Evolutionary conservation across 768 basidiomycete species (phyloP).

Genomic region (Suillus variegatus): DNA sequence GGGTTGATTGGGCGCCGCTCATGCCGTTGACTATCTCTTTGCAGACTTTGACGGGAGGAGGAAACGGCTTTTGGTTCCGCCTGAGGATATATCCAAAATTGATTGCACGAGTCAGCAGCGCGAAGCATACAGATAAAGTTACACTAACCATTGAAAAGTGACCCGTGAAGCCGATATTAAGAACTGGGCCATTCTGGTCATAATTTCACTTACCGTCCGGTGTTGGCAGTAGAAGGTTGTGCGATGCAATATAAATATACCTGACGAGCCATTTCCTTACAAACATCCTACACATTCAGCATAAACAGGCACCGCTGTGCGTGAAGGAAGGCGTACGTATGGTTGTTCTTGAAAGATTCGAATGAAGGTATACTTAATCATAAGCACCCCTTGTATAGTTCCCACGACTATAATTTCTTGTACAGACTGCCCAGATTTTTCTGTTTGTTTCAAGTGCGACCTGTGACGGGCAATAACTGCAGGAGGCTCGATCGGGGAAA

Average conservation of each 20-base stretch:
- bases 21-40: constrained; percentile 99
- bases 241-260: neutral
- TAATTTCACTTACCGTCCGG: constrained; percentile 69
- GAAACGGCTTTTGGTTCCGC: constrained; percentile 95
- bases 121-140: neutral
- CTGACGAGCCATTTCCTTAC: constrained; percentile 82
- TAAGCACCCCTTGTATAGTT: too few species aligned
- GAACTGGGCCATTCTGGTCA: constrained; percentile 7
- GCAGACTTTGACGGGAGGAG: constrained; percentile 97
- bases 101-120: constrained; percentile 48
- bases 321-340: constrained; percentile 68
- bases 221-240: constrained; percentile 82
- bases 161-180: constrained; percentile 38
- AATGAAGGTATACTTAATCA: too few species aligned
- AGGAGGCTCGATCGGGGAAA: too few species aligned
- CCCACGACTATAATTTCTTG: too few species aligned
- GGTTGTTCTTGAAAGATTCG: constrained; percentile 86
- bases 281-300: constrained; percentile 87
- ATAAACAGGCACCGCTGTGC: constrained; percentile 80
- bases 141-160: constrained; percentile 92
- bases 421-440: too few species aligned
- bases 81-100: constrained; percentile 99
- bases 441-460: too few species aligned
- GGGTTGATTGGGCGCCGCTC: constrained; percentile 96
- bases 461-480: too few species aligned